These are phyloP conservation scores for Nevesoporus exiguus DNA, from an alignment of 768 basidiomycete species.

Conservation along the genomic window DNA sequence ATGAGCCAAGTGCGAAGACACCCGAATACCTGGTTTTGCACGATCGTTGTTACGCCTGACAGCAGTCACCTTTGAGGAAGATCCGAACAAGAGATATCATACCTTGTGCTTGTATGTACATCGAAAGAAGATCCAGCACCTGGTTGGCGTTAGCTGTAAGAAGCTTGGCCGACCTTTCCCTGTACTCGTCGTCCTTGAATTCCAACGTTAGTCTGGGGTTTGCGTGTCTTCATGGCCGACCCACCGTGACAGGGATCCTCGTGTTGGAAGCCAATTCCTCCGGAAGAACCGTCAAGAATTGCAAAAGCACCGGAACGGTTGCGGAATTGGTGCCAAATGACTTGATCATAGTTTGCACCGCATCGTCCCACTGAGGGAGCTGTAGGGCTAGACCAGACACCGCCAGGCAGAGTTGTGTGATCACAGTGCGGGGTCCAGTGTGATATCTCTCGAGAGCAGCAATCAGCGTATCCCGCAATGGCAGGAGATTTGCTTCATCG, in stretches of 20 bases:
- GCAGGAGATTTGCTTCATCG: slow-evolving; percentile 60
- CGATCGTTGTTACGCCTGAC: slow-evolving; percentile 77
- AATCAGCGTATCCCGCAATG: slow-evolving; percentile 86
- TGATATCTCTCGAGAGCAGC: slow-evolving; percentile 70
- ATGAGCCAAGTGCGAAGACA: slow-evolving; percentile 86
- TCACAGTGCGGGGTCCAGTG: slow-evolving; percentile 75
- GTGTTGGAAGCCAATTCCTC: slow-evolving; percentile 85
- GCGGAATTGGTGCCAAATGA: slow-evolving; percentile 79
- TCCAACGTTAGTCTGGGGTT: slow-evolving; percentile 9
- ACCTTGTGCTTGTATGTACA: slow-evolving; percentile 92
- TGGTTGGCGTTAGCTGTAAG: slow-evolving; percentile 65
- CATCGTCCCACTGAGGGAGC: slow-evolving; percentile 79
- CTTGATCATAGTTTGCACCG: slow-evolving; percentile 78
- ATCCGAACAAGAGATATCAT: slow-evolving; percentile 23
- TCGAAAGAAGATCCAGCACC: slow-evolving; percentile 72
- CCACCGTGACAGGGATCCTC: slow-evolving; percentile 82
- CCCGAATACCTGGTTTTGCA: slow-evolving; percentile 80
- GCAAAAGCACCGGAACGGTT: slow-evolving; percentile 79
- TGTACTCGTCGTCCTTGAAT: slow-evolving; percentile 71
- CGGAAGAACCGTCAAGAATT: slow-evolving; percentile 87
- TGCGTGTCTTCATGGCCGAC: slow-evolving; percentile 30
- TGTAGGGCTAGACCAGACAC: slow-evolving; percentile 90
- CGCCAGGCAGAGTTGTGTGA: slow-evolving; percentile 87
- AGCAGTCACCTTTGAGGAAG: neutral
- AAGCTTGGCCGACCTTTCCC: slow-evolving; percentile 54